Conservation (phyloP, 129 eudicot genomes). For the Rutidosis leptorrhynchoides region DNA sequence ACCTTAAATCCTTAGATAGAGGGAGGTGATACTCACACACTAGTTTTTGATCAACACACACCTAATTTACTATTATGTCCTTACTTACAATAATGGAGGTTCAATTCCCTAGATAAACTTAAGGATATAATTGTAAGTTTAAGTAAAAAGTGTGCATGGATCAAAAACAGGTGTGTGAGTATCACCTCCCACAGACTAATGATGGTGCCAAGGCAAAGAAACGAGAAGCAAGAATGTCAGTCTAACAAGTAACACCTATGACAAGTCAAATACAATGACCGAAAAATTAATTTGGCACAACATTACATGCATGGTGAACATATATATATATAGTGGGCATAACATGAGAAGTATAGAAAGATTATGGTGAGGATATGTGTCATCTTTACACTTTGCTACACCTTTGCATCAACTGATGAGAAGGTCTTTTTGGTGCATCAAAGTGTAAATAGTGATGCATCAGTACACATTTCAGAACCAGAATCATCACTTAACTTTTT, state of each 20-base stretch:
- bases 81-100: too few relatives aligned
- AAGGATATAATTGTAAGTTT: too few relatives aligned
- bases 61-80: too few relatives aligned
- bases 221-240: background rate
- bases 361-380: background rate
- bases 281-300: background rate
- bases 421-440: background rate
- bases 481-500: background rate
- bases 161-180: too few relatives aligned
- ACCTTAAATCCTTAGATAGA: conserved; percentile 3
- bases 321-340: background rate
- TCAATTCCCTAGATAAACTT: too few relatives aligned
- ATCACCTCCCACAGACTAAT: too few relatives aligned
- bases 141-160: too few relatives aligned
- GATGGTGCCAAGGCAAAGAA: background rate
- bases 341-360: background rate
- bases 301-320: background rate
- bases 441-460: background rate
- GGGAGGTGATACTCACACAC: too few relatives aligned
- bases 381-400: background rate
- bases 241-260: background rate
- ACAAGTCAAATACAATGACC: background rate
- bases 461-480: background rate
- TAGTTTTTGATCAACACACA: too few relatives aligned
- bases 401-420: background rate